Percentiles rank a stretch among this genome's conserved stretches.
phyloP scores from a whole-genome alignment of 2,329 filamentous ascomycete genomes.

The Penicillium hesseltinei region DNA sequence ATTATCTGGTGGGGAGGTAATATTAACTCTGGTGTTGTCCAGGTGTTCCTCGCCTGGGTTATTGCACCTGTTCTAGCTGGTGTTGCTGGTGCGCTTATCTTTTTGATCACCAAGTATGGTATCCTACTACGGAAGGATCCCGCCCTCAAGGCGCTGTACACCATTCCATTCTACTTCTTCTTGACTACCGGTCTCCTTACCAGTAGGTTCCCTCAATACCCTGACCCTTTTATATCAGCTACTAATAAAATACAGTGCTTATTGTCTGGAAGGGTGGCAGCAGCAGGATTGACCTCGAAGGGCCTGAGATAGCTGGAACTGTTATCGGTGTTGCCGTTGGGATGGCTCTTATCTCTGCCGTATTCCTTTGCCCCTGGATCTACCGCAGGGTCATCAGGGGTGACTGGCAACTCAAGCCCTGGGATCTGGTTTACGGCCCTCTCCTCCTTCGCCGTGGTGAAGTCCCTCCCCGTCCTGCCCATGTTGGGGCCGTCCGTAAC shows the following conservation, averaged over 20 bases:
- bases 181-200: not conserved
- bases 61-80: not conserved
- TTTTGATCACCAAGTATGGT: not conserved
- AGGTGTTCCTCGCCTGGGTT: not conserved
- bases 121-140: not conserved
- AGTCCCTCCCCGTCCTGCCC: not conserved
- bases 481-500: not conserved
- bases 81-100: not conserved
- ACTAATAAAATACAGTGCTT: not conserved
- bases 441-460: not conserved
- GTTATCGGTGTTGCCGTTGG: not conserved
- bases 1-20: constrained; percentile 1
- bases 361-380: not conserved
- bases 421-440: not conserved
- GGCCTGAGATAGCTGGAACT: not conserved
- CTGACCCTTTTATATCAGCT: not conserved
- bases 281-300: not conserved
- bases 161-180: not conserved
- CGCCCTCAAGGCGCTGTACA: not conserved
- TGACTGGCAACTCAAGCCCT: not conserved
- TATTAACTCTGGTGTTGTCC: not conserved
- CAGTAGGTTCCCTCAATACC: not conserved
- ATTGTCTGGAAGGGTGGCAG: not conserved
- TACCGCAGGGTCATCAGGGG: not conserved
- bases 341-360: not conserved